Percentiles rank a stretch among this genome's conserved stretches.
These are phyloP conservation scores for Hymenoscyphus occultus DNA, from an alignment of 2,329 filamentous ascomycete species.

Conservation along the genomic window DNA sequence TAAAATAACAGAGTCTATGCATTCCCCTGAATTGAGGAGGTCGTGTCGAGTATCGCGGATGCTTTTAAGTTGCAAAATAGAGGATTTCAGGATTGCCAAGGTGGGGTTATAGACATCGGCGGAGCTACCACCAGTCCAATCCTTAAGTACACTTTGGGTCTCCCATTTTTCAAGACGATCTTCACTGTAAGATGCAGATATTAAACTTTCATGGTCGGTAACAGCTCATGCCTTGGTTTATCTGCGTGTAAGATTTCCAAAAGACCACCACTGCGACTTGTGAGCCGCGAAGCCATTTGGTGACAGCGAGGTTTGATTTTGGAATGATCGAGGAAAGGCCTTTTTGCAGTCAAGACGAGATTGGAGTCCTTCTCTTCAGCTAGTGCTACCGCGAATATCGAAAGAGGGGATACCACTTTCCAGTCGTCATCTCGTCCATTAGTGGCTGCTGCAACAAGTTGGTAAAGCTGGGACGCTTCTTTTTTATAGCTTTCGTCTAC, in stretches of 20 bases:
- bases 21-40: too few relatives aligned
- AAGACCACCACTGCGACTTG: neutral
- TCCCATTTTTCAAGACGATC: neutral
- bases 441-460: constrained; percentile 3
- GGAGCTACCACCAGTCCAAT: neutral
- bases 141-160: neutral
- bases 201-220: neutral
- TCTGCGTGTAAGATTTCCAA: neutral
- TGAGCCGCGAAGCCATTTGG: neutral
- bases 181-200: neutral
- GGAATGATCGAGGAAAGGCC: neutral
- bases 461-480: constrained; percentile 11
- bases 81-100: neutral
- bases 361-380: neutral
- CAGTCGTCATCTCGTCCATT: neutral
- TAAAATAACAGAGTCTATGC: too few relatives aligned
- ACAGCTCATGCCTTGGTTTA: neutral
- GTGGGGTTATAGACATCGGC: neutral
- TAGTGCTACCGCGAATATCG: neutral
- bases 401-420: neutral
- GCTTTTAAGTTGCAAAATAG: neutral
- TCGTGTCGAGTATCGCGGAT: too few relatives aligned
- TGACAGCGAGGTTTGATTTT: neutral
- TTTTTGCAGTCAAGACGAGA: neutral
- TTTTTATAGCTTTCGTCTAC: constrained; percentile 14